These are phyloP conservation scores for Bothriochloa decipiens DNA, from an alignment of 176 grass and related monocot genomes.

Conservation along the genomic window DNA sequence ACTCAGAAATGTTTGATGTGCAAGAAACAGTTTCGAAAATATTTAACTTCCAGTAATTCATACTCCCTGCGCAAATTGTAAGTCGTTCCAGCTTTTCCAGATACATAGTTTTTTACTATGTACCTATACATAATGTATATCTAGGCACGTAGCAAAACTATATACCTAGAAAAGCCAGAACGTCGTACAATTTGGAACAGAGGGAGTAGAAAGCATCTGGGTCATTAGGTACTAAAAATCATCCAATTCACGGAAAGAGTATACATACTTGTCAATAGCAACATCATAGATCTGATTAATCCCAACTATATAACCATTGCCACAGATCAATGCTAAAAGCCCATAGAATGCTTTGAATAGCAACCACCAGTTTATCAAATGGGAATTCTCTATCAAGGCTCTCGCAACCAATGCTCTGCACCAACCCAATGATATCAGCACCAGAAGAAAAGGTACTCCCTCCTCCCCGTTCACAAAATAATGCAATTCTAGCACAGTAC, in stretches of 20 bases:
- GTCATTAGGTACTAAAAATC: slow-evolving; percentile 9
- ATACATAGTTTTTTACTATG: background rate
- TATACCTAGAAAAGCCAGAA: background rate
- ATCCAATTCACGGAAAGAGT: background rate
- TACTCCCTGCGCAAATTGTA: background rate
- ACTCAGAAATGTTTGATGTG: slow-evolving; percentile 32
- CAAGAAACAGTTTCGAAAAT: background rate
- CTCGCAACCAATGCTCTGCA: slow-evolving; percentile 89
- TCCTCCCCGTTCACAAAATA: background rate
- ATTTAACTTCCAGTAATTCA: slow-evolving; percentile 16
- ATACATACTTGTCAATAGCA: slow-evolving; percentile 93
- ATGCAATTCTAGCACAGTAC: background rate
- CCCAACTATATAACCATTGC: slow-evolving; percentile 96
- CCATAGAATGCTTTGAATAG: slow-evolving; percentile 84
- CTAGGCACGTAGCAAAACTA: background rate
- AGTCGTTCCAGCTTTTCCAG: background rate
- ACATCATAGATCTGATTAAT: slow-evolving; percentile 99
- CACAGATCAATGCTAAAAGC: slow-evolving; percentile 68
- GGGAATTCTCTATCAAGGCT: slow-evolving; percentile 85
- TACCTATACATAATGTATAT: background rate
- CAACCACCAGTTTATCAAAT: slow-evolving; percentile 88
- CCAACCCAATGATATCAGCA: slow-evolving; percentile 26
- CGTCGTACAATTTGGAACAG: background rate
- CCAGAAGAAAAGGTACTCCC: slow-evolving; percentile 8
- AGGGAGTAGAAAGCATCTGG: background rate